Percentiles rank a stretch among this genome's conserved stretches.
These are phyloP conservation scores for Nicotiana rustica DNA, from an alignment of 305 asterid genomes.

Conservation along the genomic window DNA sequence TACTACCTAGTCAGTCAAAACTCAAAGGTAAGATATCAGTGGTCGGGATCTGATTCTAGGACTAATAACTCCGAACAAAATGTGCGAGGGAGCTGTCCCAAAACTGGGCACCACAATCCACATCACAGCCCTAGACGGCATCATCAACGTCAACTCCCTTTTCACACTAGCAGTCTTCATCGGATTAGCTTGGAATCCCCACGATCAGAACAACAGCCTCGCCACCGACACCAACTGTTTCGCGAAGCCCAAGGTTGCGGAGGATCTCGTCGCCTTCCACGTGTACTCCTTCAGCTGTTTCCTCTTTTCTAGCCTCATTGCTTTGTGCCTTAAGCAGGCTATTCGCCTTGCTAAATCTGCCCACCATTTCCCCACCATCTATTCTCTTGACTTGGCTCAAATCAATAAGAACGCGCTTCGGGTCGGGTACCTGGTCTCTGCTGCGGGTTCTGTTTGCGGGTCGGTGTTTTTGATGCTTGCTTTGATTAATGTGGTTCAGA, in stretches of 20 bases:
- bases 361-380: constrained; percentile 51
- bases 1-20: no score
- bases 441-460: constrained; percentile 80
- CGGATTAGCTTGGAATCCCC: constrained; percentile 93
- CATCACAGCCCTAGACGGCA: constrained; percentile 84
- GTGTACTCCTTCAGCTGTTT: constrained; percentile 91
- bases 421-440: constrained; percentile 83
- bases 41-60: background rate
- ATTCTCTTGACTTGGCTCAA: constrained; percentile 69
- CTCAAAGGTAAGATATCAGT: background rate
- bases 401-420: constrained; percentile 66
- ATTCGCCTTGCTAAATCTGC: constrained; percentile 54
- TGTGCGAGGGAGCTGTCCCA: constrained; percentile 56
- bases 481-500: constrained; percentile 83
- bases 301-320: constrained; percentile 88
- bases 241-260: constrained; percentile 59
- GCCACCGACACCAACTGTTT: constrained; percentile 64
- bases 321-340: constrained; percentile 83
- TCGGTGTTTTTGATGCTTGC: constrained; percentile 82
- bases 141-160: constrained; percentile 88
- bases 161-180: constrained; percentile 95
- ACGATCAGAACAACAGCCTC: constrained; percentile 74
- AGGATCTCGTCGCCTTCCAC: constrained; percentile 76
- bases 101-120: constrained; percentile 72
- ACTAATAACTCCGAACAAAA: constrained; percentile 11